A percentile compares a stretch with the other conserved stretches of the same genome.
These are phyloP conservation scores for Fusarium sp. DNA, from an alignment of 2,329 filamentous ascomycete species.

Conservation along the genomic window DNA sequence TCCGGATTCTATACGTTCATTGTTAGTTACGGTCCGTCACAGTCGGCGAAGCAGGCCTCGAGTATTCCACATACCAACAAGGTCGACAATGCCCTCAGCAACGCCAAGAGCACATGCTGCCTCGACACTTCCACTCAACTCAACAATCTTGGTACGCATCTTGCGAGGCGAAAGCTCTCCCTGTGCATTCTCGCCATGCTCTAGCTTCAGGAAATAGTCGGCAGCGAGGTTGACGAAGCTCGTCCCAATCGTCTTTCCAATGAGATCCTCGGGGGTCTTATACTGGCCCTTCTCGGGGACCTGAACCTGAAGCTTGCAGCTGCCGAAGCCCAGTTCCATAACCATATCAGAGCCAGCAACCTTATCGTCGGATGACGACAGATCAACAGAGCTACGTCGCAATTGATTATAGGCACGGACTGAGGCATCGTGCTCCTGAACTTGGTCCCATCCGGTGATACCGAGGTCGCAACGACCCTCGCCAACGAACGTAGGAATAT, in stretches of 20 bases:
- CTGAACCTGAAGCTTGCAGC: conserved; percentile 95
- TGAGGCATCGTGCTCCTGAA: conserved; percentile 84
- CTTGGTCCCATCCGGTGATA: conserved; percentile 93
- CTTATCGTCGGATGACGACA: conserved; percentile 48
- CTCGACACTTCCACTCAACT: conserved; percentile 95
- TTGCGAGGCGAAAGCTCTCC: conserved; percentile 54
- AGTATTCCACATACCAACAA: conserved; percentile 79
- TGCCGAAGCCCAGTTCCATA: conserved; percentile 89
- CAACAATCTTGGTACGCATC: conserved; percentile 87
- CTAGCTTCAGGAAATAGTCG: conserved; percentile 84
- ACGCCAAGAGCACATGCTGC: conserved; percentile 95
- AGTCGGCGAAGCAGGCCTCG: background rate
- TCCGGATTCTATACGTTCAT: conserved; percentile 76
- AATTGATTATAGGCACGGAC: conserved; percentile 60
- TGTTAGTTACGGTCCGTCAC: conserved; percentile 19
- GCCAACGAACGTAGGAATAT: conserved; percentile 97
- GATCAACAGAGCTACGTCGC: conserved; percentile 54
- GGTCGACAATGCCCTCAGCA: conserved; percentile 95
- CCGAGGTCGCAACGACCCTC: conserved; percentile 93
- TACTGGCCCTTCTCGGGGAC: conserved; percentile 86
- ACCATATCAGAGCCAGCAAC: conserved; percentile 80
- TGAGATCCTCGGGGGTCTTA: conserved; percentile 74
- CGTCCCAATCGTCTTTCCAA: conserved; percentile 93
- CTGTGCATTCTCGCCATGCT: conserved; percentile 61
- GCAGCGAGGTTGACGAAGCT: conserved; percentile 89